Evolutionary conservation across 768 basidiomycete genomes (phyloP), one percentile per base, ranked within the genome.

Genomic region (Trametes cinnabarina): DNA sequence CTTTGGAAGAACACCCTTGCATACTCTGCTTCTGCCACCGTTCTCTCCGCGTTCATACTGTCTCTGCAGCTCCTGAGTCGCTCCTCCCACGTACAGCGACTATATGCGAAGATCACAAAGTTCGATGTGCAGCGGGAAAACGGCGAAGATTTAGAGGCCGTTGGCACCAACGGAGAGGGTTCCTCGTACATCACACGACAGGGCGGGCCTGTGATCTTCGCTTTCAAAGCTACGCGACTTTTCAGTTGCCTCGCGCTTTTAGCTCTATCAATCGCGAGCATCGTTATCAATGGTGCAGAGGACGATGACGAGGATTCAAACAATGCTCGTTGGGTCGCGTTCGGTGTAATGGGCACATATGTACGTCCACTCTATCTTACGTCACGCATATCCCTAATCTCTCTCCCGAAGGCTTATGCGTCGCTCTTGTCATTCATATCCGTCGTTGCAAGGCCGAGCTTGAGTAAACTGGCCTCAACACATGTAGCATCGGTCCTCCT

Each of bases 401-500:
- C 32, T 48, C 17, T 25, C 23, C n/a, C 15, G 6, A 30, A 70
- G 69, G 51, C 60, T 2, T 70, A 68, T 54, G 58, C 65, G 4
- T 62, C 68, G 3, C 47, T 69, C n/a, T 56, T 70, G 53, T 60
- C 66, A 2, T 48, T 70, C 3, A 28, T 68, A 1, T 50, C 68
- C 10, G 44, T 68, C 1, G 56, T 61, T 8, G 53, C 63, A 10
- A 51, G 55, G n/a, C 55, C 39, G 14, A 28, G 35, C 6, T 42
- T 63, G 15, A 65, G 55, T 20, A 55, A 19, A 2, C 20, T 65
- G n/a, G 69, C 70, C 4, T 75, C 74, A 22, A 69, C 69, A 9
- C 85, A 88, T 64, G 69, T 83, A 56, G 78, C 76, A 50, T 65
- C 71, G n/a, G 63, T 86, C 2, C 70, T 87, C 10, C 64, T 83